A percentile compares a stretch with the other conserved stretches of the same genome.
Evolutionary conservation across 148 eudicot species (phyloP).

Genomic region (Persicaria tinctoria): DNA sequence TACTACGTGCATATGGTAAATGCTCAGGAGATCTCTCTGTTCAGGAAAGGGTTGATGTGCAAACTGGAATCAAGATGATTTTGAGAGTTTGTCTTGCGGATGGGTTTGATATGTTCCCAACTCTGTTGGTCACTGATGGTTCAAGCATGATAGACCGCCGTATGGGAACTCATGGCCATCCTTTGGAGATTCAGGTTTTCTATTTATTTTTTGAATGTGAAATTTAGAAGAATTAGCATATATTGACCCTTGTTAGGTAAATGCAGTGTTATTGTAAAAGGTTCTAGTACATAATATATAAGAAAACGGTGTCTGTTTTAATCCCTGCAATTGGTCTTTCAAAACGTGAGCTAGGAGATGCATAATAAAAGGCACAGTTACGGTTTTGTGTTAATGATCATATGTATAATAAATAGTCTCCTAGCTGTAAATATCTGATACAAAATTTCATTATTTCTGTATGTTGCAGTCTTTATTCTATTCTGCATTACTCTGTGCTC

Average conservation of each 20-base stretch:
- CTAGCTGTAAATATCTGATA: too few relatives aligned
- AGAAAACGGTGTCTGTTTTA: too few relatives aligned
- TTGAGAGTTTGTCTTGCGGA: constrained; percentile 49
- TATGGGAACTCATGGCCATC: constrained; percentile 60
- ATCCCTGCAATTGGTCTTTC: too few relatives aligned
- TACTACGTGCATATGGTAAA: constrained; percentile 51
- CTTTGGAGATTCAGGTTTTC: constrained; percentile 52
- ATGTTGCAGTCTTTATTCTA: constrained; percentile 46
- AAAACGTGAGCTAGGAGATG: too few relatives aligned
- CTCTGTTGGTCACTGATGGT: constrained; percentile 52
- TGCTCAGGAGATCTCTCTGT: constrained; percentile 45
- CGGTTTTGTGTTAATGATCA: too few relatives aligned
- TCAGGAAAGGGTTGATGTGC: constrained; percentile 56
- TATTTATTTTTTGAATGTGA: not conserved
- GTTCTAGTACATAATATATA: too few relatives aligned
- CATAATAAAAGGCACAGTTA: too few relatives aligned
- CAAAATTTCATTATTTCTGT: too few relatives aligned
- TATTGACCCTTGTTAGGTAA: not conserved
- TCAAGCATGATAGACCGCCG: constrained; percentile 63
- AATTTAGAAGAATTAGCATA: not conserved
- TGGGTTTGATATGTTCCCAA: constrained; percentile 62
- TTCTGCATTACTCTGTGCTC: constrained; percentile 50
- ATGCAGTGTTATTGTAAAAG: too few relatives aligned
- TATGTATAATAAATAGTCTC: too few relatives aligned
- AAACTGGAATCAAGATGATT: constrained; percentile 57